Base-by-base conservation (phyloP, 78 protist species). In the Dictyostelium citrinum region DNA sequence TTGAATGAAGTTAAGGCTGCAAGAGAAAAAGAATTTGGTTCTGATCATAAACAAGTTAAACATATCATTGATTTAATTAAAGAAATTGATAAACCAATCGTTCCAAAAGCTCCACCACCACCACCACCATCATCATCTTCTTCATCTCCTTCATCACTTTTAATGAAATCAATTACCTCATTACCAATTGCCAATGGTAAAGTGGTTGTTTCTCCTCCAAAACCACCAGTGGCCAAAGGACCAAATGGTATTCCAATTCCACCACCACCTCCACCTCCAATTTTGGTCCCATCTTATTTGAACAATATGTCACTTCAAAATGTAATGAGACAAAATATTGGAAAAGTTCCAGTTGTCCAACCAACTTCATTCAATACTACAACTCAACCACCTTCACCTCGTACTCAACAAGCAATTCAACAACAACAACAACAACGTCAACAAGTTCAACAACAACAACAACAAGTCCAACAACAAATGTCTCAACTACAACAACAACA, bases 51-150 rank as follows among this genome's bases (percentile, higher is more conserved):
- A 27, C 41, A 37, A 20, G 84, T 75, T 41, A 80, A 60, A 20
- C 24, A 72, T 11, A 79, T 82, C 35, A 17, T 72, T 35, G 16
- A 24, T 39, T 35, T 70, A 22, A 64, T 24, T 27, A 51, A n/a
- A 14, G 49, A 10, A 20, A 29, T 43, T 17, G 43, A 14, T 31
- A 74, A 75, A 90, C 79, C 94, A 22, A 10, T 14, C 20, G 17
- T 67, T 43, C 95, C 95, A 55, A 46, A 46, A 33, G 81, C 95
- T 35, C 95, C 95, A 58, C 95, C 95, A 2, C 95, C 95, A 16
- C 95, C 95, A 77, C 93, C 93, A 22, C 60, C 82, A 49, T 16
- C 95, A 49, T 84, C 94, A 55, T 39, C 43, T 5, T 39, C 43
- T 0, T 78, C 84, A 46, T 83, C 94, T 10, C 80, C 94, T 51